Evolutionary conservation across 768 basidiomycete species (phyloP).

Genomic region (Pilatotrama ljubarskyi): DNA sequence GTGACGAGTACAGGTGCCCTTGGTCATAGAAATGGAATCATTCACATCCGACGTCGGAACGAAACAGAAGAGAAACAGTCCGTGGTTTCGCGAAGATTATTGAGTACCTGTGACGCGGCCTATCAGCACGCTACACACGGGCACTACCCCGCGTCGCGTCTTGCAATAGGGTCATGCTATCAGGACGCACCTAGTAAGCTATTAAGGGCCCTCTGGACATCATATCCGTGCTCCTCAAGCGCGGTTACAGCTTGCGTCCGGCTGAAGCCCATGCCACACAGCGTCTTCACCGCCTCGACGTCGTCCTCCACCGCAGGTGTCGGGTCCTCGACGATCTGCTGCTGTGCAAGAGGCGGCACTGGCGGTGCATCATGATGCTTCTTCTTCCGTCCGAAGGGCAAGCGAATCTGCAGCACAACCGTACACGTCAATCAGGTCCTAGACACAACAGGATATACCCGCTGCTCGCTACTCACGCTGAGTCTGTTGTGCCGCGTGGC

Average conservation of each 20-base stretch:
- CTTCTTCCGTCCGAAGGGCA: slow-evolving; percentile 80
- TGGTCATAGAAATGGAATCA: slow-evolving; percentile 16
- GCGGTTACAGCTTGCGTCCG: slow-evolving; percentile 80
- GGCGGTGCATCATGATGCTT: slow-evolving; percentile 55
- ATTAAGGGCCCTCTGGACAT: slow-evolving; percentile 77
- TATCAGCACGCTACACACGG: slow-evolving; percentile 4
- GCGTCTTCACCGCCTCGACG: slow-evolving; percentile 71
- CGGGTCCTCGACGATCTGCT: slow-evolving; percentile 43
- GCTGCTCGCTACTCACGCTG: slow-evolving; percentile 54
- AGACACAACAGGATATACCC: not conserved
- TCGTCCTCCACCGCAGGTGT: slow-evolving; percentile 70
- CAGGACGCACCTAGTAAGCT: slow-evolving; percentile 52
- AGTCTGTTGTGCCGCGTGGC: slow-evolving; percentile 66
- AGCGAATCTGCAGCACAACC: slow-evolving; percentile 53
- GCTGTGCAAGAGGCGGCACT: slow-evolving; percentile 34
- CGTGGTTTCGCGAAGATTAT: slow-evolving; percentile 18
- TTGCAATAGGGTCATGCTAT: not conserved
- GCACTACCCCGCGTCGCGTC: too few species aligned
- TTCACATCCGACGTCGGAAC: slow-evolving; percentile 14
- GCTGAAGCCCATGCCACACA: slow-evolving; percentile 90
- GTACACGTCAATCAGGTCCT: not conserved
- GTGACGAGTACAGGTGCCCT: slow-evolving; percentile 19
- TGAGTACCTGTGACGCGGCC: slow-evolving; percentile 18
- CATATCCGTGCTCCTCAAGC: slow-evolving; percentile 81
- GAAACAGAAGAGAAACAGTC: not conserved